phyloP scores from a whole-genome alignment of 768 basidiomycete genomes.

The Lactifluus pinguis region DNA sequence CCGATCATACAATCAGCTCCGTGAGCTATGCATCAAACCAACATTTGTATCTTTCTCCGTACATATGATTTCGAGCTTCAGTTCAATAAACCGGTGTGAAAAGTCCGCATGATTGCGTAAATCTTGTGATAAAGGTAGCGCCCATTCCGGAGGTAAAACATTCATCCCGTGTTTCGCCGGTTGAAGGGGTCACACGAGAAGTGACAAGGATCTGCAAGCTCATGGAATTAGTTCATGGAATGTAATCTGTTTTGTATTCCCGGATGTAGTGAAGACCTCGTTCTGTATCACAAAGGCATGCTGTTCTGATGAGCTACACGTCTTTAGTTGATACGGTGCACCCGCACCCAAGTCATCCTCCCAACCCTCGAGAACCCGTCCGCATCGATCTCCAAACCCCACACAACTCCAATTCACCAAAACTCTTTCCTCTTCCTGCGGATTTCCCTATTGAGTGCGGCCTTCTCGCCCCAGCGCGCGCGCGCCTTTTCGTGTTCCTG shows the following conservation, averaged over 20 bases:
- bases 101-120: slow-evolving; percentile 2
- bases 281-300: background rate
- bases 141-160: background rate
- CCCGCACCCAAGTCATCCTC: background rate
- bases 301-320: background rate
- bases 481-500: slow-evolving; percentile 38
- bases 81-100: background rate
- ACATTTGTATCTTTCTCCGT: no score
- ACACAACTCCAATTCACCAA: slow-evolving; percentile 43
- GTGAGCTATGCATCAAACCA: no score
- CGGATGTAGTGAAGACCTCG: no score
- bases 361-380: background rate
- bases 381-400: background rate
- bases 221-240: no score
- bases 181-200: no score
- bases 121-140: background rate
- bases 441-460: slow-evolving; percentile 52
- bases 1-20: background rate
- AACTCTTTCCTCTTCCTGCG: slow-evolving; percentile 56
- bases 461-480: slow-evolving; percentile 64
- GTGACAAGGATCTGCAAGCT: no score
- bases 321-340: background rate
- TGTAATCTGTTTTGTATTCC: background rate
- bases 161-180: background rate
- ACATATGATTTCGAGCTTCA: no score